phyloP scores from a whole-genome alignment of 2,329 filamentous ascomycete species.

The Thermoascus crustaceus region DNA sequence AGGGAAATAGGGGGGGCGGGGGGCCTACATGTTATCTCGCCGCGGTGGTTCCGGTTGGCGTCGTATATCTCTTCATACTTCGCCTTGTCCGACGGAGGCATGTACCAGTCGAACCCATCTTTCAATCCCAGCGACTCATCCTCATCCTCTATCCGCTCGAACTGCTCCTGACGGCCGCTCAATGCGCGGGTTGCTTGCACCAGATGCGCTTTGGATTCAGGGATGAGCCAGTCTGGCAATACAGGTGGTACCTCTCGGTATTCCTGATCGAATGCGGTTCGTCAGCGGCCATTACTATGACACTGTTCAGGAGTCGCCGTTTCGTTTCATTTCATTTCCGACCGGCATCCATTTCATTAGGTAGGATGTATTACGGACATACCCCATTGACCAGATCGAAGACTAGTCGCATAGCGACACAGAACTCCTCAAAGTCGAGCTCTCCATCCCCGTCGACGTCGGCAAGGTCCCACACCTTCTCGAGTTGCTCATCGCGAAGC shows the following conservation, averaged over 20 bases:
- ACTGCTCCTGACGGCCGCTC: conserved; percentile 68
- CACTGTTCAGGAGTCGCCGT: too few relatives aligned
- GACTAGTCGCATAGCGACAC: conserved; percentile 95
- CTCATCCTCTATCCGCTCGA: conserved; percentile 73
- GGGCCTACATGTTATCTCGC: conserved; percentile 66
- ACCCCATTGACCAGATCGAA: conserved; percentile 96
- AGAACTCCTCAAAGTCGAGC: conserved; percentile 98
- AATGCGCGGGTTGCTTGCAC: conserved; percentile 77
- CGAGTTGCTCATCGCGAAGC: conserved; percentile 74
- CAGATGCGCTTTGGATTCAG: conserved; percentile 86
- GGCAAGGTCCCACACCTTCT: conserved; percentile 92
- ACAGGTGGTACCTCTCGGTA: conserved; percentile 77
- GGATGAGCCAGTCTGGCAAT: conserved; percentile 92
- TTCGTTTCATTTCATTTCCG: background rate
- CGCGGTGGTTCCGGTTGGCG: conserved; percentile 78
- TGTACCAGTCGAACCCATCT: conserved; percentile 99
- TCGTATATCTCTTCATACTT: conserved; percentile 98
- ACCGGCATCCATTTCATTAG: background rate
- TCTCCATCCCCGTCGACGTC: conserved; percentile 97
- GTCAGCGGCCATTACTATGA: too few relatives aligned
- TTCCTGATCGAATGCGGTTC: conserved; percentile 50
- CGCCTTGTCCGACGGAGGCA: conserved; percentile 79
- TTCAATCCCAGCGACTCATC: conserved; percentile 76
- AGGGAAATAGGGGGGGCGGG: conserved; percentile 11
- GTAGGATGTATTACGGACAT: conserved; percentile 25